Base-by-base conservation (phyloP, 2,329 filamentous ascomycete species). In the Aspergillus neotritici region DNA sequence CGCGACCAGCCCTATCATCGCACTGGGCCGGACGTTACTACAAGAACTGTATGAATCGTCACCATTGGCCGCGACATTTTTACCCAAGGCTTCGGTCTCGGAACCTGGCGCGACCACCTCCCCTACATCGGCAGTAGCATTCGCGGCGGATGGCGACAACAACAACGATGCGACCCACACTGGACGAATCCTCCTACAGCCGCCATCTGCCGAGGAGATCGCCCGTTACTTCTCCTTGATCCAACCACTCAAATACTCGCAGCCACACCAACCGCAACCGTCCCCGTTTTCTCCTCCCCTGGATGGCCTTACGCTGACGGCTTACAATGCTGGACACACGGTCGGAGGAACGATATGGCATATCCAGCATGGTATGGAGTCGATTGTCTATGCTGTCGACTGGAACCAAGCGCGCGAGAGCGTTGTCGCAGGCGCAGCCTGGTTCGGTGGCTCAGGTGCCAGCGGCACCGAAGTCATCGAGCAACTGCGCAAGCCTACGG, bases 371-470 rank as follows among this genome's bases (percentile, higher is more conserved):
- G 89, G 90, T 0, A 78, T 96, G 61, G 93, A 98, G 65, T 96
- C 90, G 1, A 91, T 98, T 33, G 90, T 98, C 1, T 97, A 98
- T 58, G 91, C 93, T 0, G 87, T 96, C 13, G 91, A 97, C 61
- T 98, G 93, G 93, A 96, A 96, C 57, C 90, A 96, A 67, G 88
- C 86, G n/a, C 82, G 88, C 54, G 93, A 98, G 64, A 94, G 95
- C 67, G 89, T 97, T 12, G 83, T 95, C 47, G 83, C 91, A 0
- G 91, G 91, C 50, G 93, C 93, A 15, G 89, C 91, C 17, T 97
- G 93, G 88, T 76, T 98, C 33, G 88, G 87, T 35, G 87, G 87
- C 5, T 83, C 83, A 15, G 86, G 84, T 25, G 81, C 80, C 1
- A 87, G 87, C 32, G 87, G 88, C 14, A 84, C 87, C 7, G 89